Percentiles rank a stretch among this genome's conserved stretches.
These are phyloP conservation scores for Candida ponderosae DNA, from an alignment of 805 yeast genomes.

Conservation along the genomic window DNA sequence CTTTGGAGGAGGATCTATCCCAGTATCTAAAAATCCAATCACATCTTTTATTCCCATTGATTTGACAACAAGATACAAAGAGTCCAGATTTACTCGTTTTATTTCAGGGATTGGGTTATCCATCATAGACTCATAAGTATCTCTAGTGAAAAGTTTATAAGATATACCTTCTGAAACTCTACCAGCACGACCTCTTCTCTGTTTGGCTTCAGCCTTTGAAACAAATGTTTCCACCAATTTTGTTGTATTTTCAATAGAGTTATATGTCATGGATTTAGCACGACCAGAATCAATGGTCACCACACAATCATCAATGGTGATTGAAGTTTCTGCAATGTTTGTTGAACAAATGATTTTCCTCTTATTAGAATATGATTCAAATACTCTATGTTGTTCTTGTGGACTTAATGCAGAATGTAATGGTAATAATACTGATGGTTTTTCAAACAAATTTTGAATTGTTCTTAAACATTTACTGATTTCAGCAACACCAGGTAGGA, in stretches of 20 bases:
- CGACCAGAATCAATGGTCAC: conserved; percentile 86
- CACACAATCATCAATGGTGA: conserved; percentile 92
- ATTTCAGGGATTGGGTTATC: conserved; percentile 85
- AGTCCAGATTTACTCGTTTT: conserved; percentile 74
- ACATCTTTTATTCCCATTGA: conserved; percentile 82
- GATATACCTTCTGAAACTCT: conserved; percentile 82
- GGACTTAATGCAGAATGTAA: conserved; percentile 85
- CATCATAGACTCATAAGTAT: conserved; percentile 53
- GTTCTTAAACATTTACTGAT: conserved; percentile 58
- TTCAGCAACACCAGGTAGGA: conserved; percentile 88
- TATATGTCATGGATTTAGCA: conserved; percentile 71
- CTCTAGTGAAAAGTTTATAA: conserved; percentile 67
- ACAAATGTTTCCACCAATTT: conserved; percentile 76
- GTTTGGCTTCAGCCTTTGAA: conserved; percentile 82
- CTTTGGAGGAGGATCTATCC: conserved; percentile 73
- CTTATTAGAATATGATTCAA: conserved; percentile 44
- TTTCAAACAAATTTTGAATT: conserved; percentile 18
- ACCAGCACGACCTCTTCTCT: conserved; percentile 97
- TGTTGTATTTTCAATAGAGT: conserved; percentile 58
- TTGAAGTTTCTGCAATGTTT: conserved; percentile 94
- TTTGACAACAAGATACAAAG: conserved; percentile 74
- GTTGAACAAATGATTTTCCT: conserved; percentile 86
- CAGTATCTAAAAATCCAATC: conserved; percentile 56
- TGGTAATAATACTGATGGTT: conserved; percentile 46
- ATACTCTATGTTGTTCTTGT: conserved; percentile 73